Base-by-base conservation (phyloP, 805 yeast species). In the Zygosaccharomyces siamensis region DNA sequence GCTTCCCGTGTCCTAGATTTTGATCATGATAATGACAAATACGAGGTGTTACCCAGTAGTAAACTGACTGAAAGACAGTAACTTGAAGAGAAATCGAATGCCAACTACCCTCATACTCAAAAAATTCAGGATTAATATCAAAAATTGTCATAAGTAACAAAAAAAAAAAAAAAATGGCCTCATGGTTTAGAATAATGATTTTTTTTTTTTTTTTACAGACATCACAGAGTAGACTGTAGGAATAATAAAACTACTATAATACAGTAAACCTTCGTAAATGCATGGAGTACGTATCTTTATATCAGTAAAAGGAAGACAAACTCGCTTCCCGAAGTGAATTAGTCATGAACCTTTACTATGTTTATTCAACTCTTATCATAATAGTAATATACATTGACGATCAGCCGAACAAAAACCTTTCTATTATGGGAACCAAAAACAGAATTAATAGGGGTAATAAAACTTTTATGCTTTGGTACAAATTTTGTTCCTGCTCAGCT, bases 41-140 rank as follows among this genome's bases (percentile, higher is more conserved):
- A 71, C 56, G 92, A 84, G 55, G 68, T 81, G 40, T 72, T 86
- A 49, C 95, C 95, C 1, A 83, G 90, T 62, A 95, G 95, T 32
- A 79, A 83, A 53, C 67, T 80, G 12, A 72, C 86, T 20, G 76
- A 65, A 60, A 74, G 69, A 63, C 69, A 61, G 64, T 55, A 43
- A 32, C n/a, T 40, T 7, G 48, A 45, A 10, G 43, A 28, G 2
- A 44, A 37, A 20, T 21, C 41, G 1, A 53, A 35, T 21, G 32
- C 47, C 12, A 28, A 56, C 4, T 38, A 48, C 11, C 11, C 60
- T 54, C 27, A 38, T 62, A 2, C 47, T 61, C 3, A 75, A 72
- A 47, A 70, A 71, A 49, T 61, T 78, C 31, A 67, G 71, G 41
- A 67, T 72, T 46, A 68, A 62, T 26, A 52, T 57, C 23, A 56